Base-by-base conservation (phyloP, 2,329 filamentous ascomycete species). In the Cladophialophora bantiana region DNA sequence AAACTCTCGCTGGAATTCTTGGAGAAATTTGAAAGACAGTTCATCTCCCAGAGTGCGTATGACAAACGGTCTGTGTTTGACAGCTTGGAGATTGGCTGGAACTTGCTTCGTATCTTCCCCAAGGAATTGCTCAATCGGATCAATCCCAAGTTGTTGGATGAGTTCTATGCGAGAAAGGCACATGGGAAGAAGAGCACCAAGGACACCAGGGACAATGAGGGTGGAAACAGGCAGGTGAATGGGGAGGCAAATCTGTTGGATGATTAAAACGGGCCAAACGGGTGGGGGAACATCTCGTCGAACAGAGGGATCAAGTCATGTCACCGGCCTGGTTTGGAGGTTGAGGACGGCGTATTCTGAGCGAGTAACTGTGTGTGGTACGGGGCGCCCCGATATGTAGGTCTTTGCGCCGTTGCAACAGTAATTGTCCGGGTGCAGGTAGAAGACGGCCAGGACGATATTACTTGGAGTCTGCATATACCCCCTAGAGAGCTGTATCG, bases 81-180 rank as follows among this genome's bases (percentile, higher is more conserved):
- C 81, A 96, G 93, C 54, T 87, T 99, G 69, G 96, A 99, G 75
- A 88, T 96, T 74, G 96, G 95, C 50, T 99, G 95, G 95, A 94
- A 93, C 77, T 83, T 99, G 79, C 89, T 99, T 73, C 89, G 95
- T 73, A 97, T 99, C 80, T 99, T 94, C 85, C 94, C 94, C 80
- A 97, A 96, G 88, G 95, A 99, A 76, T 83, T 97, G 74, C 91
- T 99, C 75, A 99, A 99, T 85, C 92, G 96, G 82, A 93, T 95
- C 76, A 92, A 92, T 67, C 88, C 88, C 83, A 93, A 93, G 83
- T 78, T 93, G 52, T 86, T 95, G 74, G 89, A 93, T 75, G 91
- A 94, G 79, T 95, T 88, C 83, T 95, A 94, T 81, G 88, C 79
- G 9, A 76, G 80, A 63, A 83, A 83, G 74, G 66, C 62, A 34